phyloP scores from a whole-genome alignment of 2,329 filamentous ascomycete genomes.

The Podosphaera xanthii region DNA sequence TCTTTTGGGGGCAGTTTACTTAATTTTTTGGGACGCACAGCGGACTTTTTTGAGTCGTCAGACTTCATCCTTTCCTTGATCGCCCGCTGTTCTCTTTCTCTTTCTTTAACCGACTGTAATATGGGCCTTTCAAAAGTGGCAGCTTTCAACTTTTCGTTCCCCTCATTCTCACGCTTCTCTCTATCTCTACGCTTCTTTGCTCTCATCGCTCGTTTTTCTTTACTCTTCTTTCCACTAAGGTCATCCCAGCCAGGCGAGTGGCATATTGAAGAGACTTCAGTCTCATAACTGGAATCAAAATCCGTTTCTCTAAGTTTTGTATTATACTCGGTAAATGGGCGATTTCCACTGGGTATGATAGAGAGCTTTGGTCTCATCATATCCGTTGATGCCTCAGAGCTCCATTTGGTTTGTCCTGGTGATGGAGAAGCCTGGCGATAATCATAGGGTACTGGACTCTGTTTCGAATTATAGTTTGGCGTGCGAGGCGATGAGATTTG shows the following conservation, averaged over 20 bases:
- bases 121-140: too few species aligned
- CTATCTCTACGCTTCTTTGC: slow-evolving; percentile 20
- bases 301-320: too few species aligned
- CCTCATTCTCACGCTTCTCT: slow-evolving; percentile 20
- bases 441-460: too few species aligned
- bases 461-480: too few species aligned
- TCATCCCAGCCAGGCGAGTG: slow-evolving; percentile 40
- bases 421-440: too few species aligned
- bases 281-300: slow-evolving; percentile 4
- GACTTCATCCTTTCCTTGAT: slow-evolving; percentile 20
- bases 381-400: too few species aligned
- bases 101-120: too few species aligned
- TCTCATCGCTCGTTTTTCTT: slow-evolving; percentile 20
- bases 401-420: too few species aligned
- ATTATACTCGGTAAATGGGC: too few species aligned
- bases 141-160: slow-evolving; percentile 6
- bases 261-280: slow-evolving; percentile 23
- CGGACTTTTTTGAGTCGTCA: slow-evolving; percentile 7
- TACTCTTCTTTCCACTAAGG: slow-evolving; percentile 24
- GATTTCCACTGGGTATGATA: too few species aligned
- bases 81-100: slow-evolving; percentile 7
- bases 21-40: slow-evolving; percentile 7
- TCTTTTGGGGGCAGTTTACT: slow-evolving; percentile 9
- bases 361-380: too few species aligned
- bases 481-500: too few species aligned